Evolutionary conservation across 2,329 filamentous ascomycete genomes (phyloP).

Genomic region (Fusarium abutilonis): DNA sequence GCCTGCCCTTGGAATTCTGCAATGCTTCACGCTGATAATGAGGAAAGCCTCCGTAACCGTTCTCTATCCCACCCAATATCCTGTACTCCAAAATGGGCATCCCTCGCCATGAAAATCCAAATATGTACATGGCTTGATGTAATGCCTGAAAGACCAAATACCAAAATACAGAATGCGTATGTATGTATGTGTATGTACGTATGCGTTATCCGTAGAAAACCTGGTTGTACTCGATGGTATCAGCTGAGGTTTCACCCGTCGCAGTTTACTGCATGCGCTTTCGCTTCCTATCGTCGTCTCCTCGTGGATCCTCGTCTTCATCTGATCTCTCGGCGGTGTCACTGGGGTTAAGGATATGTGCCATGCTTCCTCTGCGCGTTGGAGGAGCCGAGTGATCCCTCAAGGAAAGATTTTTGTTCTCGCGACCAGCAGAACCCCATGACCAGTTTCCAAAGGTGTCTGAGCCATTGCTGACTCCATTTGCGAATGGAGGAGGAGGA

Average conservation of each 20-base stretch:
- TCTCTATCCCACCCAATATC: slow-evolving; percentile 29
- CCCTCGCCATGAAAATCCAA: slow-evolving; percentile 24
- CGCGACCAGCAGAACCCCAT: slow-evolving; percentile 63
- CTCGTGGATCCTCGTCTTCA: slow-evolving; percentile 64
- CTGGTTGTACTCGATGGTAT: not conserved
- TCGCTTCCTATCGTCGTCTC: slow-evolving; percentile 69
- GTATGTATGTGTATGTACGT: slow-evolving; percentile 32
- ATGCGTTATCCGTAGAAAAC: slow-evolving; percentile 7
- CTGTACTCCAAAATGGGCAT: slow-evolving; percentile 31
- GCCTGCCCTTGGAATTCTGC: slow-evolving; percentile 32
- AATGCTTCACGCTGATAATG: slow-evolving; percentile 33
- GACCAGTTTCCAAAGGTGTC: slow-evolving; percentile 66
- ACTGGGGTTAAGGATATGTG: slow-evolving; percentile 70
- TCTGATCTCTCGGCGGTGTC: slow-evolving; percentile 65
- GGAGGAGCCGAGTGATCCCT: slow-evolving; percentile 67
- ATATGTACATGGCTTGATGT: slow-evolving; percentile 17
- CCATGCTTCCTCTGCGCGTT: slow-evolving; percentile 69
- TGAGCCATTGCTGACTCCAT: slow-evolving; percentile 51
- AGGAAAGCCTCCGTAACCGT: slow-evolving; percentile 29
- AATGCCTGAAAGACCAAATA: slow-evolving; percentile 15
- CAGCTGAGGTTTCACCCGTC: slow-evolving; percentile 45
- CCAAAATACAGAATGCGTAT: slow-evolving; percentile 20
- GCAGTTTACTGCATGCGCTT: slow-evolving; percentile 67
- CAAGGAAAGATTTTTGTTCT: slow-evolving; percentile 61
- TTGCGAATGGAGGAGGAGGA: slow-evolving; percentile 61